These are phyloP conservation scores for Fusarium austroafricanum DNA, from an alignment of 2,329 filamentous ascomycete species.

Conservation along the genomic window DNA sequence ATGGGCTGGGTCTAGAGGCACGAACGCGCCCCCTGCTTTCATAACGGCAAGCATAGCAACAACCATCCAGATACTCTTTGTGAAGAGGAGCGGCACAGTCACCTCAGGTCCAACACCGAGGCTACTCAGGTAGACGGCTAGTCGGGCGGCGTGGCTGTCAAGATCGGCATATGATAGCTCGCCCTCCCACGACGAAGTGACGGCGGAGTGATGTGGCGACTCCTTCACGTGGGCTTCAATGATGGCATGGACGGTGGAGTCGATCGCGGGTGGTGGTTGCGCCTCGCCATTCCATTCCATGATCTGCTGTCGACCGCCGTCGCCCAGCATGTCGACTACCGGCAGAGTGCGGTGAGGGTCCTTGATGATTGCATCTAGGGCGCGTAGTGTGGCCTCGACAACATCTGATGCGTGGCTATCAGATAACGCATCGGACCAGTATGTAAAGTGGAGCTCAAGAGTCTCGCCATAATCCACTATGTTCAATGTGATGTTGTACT, in stretches of 20 bases:
- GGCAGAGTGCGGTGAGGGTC: not conserved
- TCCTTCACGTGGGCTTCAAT: not conserved
- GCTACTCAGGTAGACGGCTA: not conserved
- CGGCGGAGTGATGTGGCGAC: not conserved
- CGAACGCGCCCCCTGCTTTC: conserved; percentile 1
- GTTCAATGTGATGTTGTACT: not conserved
- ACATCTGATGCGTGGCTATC: conserved; percentile 1
- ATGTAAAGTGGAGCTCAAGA: not conserved
- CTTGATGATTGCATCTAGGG: not conserved
- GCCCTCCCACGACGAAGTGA: not conserved
- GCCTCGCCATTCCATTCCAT: not conserved
- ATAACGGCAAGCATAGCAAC: conserved; percentile 8
- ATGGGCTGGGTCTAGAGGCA: not conserved
- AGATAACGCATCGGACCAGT: not conserved
- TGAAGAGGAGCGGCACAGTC: not conserved
- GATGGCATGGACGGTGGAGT: not conserved
- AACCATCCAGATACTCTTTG: conserved; percentile 1
- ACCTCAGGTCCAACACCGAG: not conserved
- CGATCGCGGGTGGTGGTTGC: not conserved
- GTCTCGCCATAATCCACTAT: not conserved
- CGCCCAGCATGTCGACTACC: not conserved
- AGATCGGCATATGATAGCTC: not conserved
- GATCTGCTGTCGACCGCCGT: not conserved
- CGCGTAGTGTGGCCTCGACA: not conserved
- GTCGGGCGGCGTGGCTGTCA: not conserved